A percentile compares a stretch with the other conserved stretches of the same genome.
Conservation (phyloP, 2,329 filamentous ascomycete genomes). For the Amauroascus niger region DNA sequence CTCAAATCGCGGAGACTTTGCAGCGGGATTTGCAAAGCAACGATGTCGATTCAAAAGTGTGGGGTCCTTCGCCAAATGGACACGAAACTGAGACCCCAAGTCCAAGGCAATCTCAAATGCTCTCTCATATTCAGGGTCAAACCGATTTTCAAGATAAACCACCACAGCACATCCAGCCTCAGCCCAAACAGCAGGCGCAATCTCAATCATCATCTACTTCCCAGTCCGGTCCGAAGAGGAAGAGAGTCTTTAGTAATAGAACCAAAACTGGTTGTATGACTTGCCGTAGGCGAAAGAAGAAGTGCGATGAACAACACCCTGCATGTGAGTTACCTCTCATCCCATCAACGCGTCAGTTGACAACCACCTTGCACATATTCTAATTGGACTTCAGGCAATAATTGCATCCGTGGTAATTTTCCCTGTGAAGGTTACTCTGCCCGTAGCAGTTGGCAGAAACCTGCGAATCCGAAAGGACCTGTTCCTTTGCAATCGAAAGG, state of each 20-base stretch:
- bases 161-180: constrained; percentile 7
- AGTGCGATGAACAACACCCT: constrained; percentile 90
- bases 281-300: constrained; percentile 88
- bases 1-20: constrained; percentile 44
- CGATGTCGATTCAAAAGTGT: constrained; percentile 28
- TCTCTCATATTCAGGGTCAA: neutral
- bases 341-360: neutral
- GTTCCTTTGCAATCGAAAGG: constrained; percentile 80
- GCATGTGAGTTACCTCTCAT: constrained; percentile 56
- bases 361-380: constrained; percentile 9
- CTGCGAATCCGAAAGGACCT: constrained; percentile 56
- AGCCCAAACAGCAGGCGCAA: constrained; percentile 7
- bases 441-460: constrained; percentile 68
- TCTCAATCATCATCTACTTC: constrained; percentile 13
- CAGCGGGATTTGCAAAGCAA: constrained; percentile 41
- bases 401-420: constrained; percentile 84
- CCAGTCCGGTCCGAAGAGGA: constrained; percentile 34
- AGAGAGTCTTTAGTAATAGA: constrained; percentile 69
- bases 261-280: constrained; percentile 95
- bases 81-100: constrained; percentile 30
- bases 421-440: constrained; percentile 83
- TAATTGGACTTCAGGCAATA: constrained; percentile 52
- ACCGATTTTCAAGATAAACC: constrained; percentile 5
- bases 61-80: constrained; percentile 26
- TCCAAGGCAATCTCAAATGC: constrained; percentile 23